These are phyloP conservation scores for Talinum fruticosum DNA, from an alignment of 148 eudicot species.

Conservation along the genomic window DNA sequence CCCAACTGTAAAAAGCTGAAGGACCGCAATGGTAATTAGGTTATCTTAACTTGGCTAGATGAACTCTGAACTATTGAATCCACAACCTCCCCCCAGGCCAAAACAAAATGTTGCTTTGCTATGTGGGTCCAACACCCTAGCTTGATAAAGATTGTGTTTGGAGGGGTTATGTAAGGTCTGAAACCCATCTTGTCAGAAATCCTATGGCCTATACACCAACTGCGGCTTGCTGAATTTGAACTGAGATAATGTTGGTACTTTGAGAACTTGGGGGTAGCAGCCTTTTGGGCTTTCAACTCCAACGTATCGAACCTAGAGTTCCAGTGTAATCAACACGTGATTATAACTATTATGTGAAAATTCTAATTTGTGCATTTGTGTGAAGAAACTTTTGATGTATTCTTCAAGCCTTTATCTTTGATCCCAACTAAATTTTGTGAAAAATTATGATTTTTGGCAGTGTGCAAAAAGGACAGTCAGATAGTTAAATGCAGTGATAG, in stretches of 20 bases:
- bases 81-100: too few relatives aligned
- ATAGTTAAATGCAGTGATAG: neutral
- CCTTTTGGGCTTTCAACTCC: neutral
- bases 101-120: neutral
- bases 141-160: neutral
- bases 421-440: neutral
- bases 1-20: constrained; percentile 29
- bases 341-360: neutral
- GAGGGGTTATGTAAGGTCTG: neutral
- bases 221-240: neutral
- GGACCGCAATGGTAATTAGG: constrained; percentile 34
- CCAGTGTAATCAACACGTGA: neutral
- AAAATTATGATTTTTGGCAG: constrained; percentile 9
- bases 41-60: neutral
- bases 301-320: neutral
- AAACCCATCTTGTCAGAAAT: neutral
- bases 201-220: neutral
- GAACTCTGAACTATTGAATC: neutral
- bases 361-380: too few relatives aligned
- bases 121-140: neutral
- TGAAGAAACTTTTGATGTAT: neutral
- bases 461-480: neutral
- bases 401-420: neutral
- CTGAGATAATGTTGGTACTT: neutral
- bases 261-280: too few relatives aligned